Conservation (phyloP, 164 flowering plant genomes). For the grape (Vitis vinifera) region ASM3070453v1 NC_081812.1:14868501-14869000, state of each 20-base stretch:
- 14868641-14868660: slow-evolving; percentile 20
- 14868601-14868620: slow-evolving; percentile 37
- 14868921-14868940: too few relatives aligned
- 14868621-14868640: slow-evolving; percentile 32
- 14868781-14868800: slow-evolving; percentile 12
- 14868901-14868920: too few relatives aligned
- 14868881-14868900: too few relatives aligned
- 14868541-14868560: slow-evolving; percentile 52
- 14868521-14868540: slow-evolving; percentile 42
- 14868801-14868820: neutral
- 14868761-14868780: slow-evolving; percentile 48
- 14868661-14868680: slow-evolving; percentile 25
- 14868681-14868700: slow-evolving; percentile 47
- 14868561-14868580: slow-evolving; percentile 30
- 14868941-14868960: too few relatives aligned
- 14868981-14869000: too few relatives aligned
- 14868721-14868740: slow-evolving; percentile 61
- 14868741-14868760: slow-evolving; percentile 57
- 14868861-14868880: too few relatives aligned
- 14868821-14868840: slow-evolving; percentile 1
- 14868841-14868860: slow-evolving; percentile 4
- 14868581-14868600: slow-evolving; percentile 18
- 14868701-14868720: slow-evolving; percentile 41
- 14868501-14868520: slow-evolving; percentile 58
- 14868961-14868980: too few relatives aligned